These are phyloP conservation scores for Cladobotryum mycophilum DNA, from an alignment of 2,329 filamentous ascomycete species.

Conservation along the genomic window DNA sequence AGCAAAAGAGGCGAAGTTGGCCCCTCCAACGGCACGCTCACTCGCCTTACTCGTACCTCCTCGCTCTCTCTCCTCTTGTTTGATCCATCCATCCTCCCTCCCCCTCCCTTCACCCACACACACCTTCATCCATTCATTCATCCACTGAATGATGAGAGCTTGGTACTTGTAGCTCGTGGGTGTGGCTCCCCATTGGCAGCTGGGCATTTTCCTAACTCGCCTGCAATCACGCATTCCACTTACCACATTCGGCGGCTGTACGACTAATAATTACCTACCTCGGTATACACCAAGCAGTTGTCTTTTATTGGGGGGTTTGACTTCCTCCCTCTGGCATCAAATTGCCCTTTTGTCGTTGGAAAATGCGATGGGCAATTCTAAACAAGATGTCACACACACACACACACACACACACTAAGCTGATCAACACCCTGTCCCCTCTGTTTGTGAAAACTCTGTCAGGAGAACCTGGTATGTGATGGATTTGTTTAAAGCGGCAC, in stretches of 20 bases:
- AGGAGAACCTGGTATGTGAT: no score
- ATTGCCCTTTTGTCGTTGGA: no score
- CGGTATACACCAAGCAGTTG: no score
- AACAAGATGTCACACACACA: neutral
- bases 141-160: no score
- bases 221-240: neutral
- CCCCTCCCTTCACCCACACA: no score
- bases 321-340: neutral
- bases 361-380: no score
- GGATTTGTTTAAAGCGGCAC: constrained; percentile 4
- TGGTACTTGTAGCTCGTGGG: neutral
- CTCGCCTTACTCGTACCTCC: no score
- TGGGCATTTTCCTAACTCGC: neutral
- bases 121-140: no score
- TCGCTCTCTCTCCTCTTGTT: no score
- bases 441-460: neutral
- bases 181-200: neutral
- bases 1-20: neutral
- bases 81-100: no score
- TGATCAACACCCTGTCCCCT: neutral
- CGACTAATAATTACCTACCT: neutral
- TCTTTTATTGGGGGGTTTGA: no score
- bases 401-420: neutral
- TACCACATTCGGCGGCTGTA: neutral
- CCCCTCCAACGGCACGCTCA: neutral